A percentile compares a stretch with the other conserved stretches of the same genome.
Evolutionary conservation across 2,329 filamentous ascomycete species (phyloP).

Genomic region (Chrysoporthe austroafricana): DNA sequence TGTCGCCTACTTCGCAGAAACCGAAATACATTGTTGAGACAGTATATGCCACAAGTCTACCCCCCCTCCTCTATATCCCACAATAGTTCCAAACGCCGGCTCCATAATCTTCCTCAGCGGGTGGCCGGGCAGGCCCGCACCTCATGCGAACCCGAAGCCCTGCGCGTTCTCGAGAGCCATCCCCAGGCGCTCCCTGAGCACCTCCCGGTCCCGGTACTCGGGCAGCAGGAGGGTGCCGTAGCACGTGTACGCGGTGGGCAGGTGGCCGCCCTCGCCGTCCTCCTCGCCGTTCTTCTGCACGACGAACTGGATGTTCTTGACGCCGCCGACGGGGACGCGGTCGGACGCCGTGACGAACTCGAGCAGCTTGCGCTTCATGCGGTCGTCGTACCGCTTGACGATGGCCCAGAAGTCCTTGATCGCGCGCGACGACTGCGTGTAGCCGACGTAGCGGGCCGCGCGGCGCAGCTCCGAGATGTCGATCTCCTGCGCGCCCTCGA

Average conservation of each 20-base stretch:
- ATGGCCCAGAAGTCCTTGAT: slow-evolving; percentile 85
- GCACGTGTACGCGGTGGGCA: slow-evolving; percentile 92
- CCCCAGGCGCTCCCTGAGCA: slow-evolving; percentile 74
- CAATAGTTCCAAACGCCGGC: too few species aligned
- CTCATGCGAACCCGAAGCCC: slow-evolving; percentile 81
- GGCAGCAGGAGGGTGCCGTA: slow-evolving; percentile 88
- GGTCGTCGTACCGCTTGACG: slow-evolving; percentile 67
- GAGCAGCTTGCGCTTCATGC: slow-evolving; percentile 75
- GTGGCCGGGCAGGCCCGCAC: neutral
- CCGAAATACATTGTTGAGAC: too few species aligned
- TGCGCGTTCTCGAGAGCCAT: slow-evolving; percentile 87
- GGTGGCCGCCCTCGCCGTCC: slow-evolving; percentile 52
- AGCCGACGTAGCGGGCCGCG: slow-evolving; percentile 80
- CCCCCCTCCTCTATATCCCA: too few species aligned
- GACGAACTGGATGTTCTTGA: slow-evolving; percentile 80
- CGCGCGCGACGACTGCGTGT: slow-evolving; percentile 68
- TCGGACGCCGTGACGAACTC: slow-evolving; percentile 97
- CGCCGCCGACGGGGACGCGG: slow-evolving; percentile 84
- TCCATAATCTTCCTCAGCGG: too few species aligned
- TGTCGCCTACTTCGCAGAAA: too few species aligned
- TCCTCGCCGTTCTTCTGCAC: slow-evolving; percentile 77
- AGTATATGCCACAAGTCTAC: too few species aligned
- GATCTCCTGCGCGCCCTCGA: slow-evolving; percentile 84
- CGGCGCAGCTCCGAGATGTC: slow-evolving; percentile 74
- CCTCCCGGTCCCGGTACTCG: slow-evolving; percentile 73